Base-by-base conservation (phyloP, 257 asterid species). In the Fraxinus cuspidata region DNA sequence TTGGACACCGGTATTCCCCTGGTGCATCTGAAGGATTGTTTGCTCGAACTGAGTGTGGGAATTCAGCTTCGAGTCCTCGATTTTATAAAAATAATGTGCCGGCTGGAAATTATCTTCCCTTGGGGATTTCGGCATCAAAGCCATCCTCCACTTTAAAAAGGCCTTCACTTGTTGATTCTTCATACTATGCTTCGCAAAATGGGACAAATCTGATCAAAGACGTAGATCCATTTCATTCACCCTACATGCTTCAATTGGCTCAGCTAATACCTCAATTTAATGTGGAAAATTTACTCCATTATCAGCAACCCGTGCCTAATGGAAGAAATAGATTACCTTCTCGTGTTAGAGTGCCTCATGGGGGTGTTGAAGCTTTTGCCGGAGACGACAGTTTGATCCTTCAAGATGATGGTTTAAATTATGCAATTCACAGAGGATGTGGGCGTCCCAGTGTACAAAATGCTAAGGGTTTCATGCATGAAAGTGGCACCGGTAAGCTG, bases 341-440 rank as follows among this genome's bases (percentile, higher is more conserved):
- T 34, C 74, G 49, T 15, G 83, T 80, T 31, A 81, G 84, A 74
- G 60, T 81, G 64, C 84, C 91, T 81, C 84, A 77, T 56, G 82
- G 83, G 74, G 81, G 74, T 67, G 76, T 79, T 38, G 90, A 86
- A 34, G 77, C 77, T 27, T 81, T 83, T 66, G 66, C 80, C 0
- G 81, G 84, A 31, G 93, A 90, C 65, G 93, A 83, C 44, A 84
- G 92, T 80, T 79, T 88, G 84, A 78, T 89, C 53, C 72, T 87
- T 76, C 87, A 90, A 44, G 91, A 91, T 9, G 89, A 85, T 49
- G 82, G 86, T 74, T 19, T 85, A 29, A 78, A 83, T 74, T 79
- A 73, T 67, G 84, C 75, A 9, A 76, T 82, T 21, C 72, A 79
- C 19, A 86, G 85, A 37, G 89, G 87, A 35, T 74, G 84, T 16